Conservation (phyloP, 441 rosid genomes). For the Omphalea diandra region DNA sequence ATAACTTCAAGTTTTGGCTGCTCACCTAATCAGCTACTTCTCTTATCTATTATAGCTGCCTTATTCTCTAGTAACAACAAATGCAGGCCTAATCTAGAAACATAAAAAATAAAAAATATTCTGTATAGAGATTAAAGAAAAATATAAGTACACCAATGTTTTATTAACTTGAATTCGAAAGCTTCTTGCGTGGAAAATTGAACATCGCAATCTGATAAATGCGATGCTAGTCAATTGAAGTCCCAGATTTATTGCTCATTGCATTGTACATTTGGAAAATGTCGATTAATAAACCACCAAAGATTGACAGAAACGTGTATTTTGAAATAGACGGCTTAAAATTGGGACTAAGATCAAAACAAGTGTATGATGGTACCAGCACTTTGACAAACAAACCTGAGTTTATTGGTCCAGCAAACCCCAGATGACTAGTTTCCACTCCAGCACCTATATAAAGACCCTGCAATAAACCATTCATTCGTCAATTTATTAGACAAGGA, state of each 20-base stretch:
- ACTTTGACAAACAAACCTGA: conserved; percentile 52
- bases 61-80: background rate
- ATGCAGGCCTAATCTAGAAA: background rate
- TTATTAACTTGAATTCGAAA: background rate
- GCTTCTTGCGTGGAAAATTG: background rate
- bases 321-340: conserved; percentile 10
- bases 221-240: background rate
- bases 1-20: background rate
- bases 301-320: conserved; percentile 1
- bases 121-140: background rate
- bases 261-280: background rate
- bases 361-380: background rate
- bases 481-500: conserved; percentile 5
- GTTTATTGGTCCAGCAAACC: conserved; percentile 54
- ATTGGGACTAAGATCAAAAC: conserved; percentile 6
- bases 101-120: background rate
- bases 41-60: background rate
- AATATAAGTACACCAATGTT: background rate
- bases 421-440: conserved; percentile 49
- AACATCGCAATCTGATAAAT: background rate
- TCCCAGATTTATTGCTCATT: background rate
- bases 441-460: conserved; percentile 60
- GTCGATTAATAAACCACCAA: background rate
- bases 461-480: conserved; percentile 34
- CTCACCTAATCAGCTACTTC: background rate